These are phyloP conservation scores for Mycosarcoma mackinlayi DNA, from an alignment of 1,284 basidiomycete genomes.

Conservation along the genomic window DNA sequence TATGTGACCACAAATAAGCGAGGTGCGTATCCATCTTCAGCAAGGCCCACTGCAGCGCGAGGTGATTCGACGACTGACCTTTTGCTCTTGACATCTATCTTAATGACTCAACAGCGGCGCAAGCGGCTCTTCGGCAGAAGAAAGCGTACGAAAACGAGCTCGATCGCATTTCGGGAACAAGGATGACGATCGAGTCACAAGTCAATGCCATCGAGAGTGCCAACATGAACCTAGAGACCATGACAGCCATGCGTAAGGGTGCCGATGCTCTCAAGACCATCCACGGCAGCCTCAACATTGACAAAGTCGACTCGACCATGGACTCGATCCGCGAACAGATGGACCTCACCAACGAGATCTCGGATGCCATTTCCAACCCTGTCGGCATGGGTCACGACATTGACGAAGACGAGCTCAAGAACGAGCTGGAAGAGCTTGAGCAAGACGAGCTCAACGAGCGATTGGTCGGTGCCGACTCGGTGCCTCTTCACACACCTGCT, in stretches of 20 bases:
- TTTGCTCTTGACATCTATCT: background rate
- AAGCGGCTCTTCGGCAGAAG: conserved; percentile 90
- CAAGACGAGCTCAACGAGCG: conserved; percentile 89
- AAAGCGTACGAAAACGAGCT: conserved; percentile 90
- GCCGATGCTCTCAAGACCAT: conserved; percentile 90
- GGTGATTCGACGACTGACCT: background rate
- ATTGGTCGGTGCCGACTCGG: conserved; percentile 87
- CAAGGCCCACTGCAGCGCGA: too few species aligned
- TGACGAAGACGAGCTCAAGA: conserved; percentile 86
- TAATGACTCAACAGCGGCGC: conserved; percentile 50
- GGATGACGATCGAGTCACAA: conserved; percentile 94
- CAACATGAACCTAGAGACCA: conserved; percentile 97
- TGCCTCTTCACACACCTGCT: conserved; percentile 81
- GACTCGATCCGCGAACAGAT: conserved; percentile 89
- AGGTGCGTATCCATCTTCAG: conserved; percentile 73
- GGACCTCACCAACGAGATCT: conserved; percentile 93
- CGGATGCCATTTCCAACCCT: conserved; percentile 89
- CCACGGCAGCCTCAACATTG: conserved; percentile 86
- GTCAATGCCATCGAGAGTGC: conserved; percentile 96
- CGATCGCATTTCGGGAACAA: conserved; percentile 84
- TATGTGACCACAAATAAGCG: conserved; percentile 94
- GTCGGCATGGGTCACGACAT: conserved; percentile 74
- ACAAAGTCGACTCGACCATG: conserved; percentile 94
- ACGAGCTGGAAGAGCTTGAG: conserved; percentile 89
- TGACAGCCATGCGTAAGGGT: conserved; percentile 97